A percentile compares a stretch with the other conserved stretches of the same genome.
Evolutionary conservation across 164 flowering plant genomes (phyloP).

Genomic region (Piper longum): DNA sequence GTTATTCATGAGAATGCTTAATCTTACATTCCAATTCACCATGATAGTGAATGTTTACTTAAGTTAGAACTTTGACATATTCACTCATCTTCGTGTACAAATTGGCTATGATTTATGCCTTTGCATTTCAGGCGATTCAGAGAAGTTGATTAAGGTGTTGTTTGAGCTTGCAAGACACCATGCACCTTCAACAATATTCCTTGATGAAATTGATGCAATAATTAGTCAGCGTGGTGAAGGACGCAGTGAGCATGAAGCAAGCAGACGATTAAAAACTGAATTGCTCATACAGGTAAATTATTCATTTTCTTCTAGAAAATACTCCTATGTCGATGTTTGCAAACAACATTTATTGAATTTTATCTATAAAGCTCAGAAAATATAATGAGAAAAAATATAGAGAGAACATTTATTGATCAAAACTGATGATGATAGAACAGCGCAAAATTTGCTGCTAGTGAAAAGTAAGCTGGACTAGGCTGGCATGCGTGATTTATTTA

Average conservation of each 20-base stretch:
- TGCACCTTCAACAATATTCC: constrained; percentile 98
- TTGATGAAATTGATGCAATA: constrained; percentile 98
- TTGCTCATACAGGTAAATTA: constrained; percentile 80
- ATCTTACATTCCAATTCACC: too few relatives aligned
- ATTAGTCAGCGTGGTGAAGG: constrained; percentile 98
- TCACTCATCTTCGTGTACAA: too few relatives aligned
- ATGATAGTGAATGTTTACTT: too few relatives aligned
- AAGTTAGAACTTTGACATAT: too few relatives aligned
- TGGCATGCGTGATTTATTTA: too few relatives aligned
- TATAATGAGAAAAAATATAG: too few relatives aligned
- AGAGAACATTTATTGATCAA: too few relatives aligned
- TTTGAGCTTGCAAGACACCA: constrained; percentile 99
- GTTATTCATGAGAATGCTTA: too few relatives aligned
- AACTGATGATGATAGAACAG: too few relatives aligned
- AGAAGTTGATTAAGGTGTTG: constrained; percentile 79
- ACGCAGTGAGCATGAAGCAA: constrained; percentile 98
- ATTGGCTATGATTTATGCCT: background rate
- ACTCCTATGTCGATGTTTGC: background rate
- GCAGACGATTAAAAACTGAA: constrained; percentile 95
- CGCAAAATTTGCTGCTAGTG: too few relatives aligned
- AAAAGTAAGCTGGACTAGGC: too few relatives aligned
- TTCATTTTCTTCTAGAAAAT: background rate
- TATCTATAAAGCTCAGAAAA: background rate
- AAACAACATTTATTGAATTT: background rate
- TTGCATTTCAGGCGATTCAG: constrained; percentile 78